Percentiles rank a stretch among this genome's conserved stretches.
These are phyloP conservation scores for Aquilaria yunnanensis DNA, from an alignment of 345 rosid genomes.

Conservation along the genomic window DNA sequence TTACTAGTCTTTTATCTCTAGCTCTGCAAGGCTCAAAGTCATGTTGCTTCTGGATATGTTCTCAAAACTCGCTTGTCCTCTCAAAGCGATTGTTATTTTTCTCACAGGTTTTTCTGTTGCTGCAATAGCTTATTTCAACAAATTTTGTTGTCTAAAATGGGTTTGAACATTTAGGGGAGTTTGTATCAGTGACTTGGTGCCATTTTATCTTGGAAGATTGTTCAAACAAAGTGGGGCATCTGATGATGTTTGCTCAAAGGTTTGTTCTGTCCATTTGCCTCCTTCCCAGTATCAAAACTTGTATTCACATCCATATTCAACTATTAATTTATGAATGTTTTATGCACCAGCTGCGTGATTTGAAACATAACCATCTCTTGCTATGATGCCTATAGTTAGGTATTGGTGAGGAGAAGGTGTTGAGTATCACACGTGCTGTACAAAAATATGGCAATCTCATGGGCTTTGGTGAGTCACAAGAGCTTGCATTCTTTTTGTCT, in stretches of 20 bases:
- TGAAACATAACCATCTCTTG: background rate
- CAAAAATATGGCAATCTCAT: slow-evolving; percentile 73
- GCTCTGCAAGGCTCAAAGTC: background rate
- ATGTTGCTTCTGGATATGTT: background rate
- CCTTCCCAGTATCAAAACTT: background rate
- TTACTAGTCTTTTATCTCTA: background rate
- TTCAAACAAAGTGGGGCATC: slow-evolving; percentile 66
- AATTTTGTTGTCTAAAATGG: slow-evolving; percentile 1
- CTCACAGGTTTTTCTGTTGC: too few relatives aligned
- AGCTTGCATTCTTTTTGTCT: background rate
- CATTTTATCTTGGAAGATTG: slow-evolving; percentile 84
- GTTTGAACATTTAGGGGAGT: slow-evolving; percentile 57
- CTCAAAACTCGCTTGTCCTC: too few relatives aligned
- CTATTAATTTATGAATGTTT: background rate
- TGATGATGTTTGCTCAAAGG: slow-evolving; percentile 77
- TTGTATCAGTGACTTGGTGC: slow-evolving; percentile 89
- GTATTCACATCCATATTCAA: background rate
- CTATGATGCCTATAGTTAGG: slow-evolving; percentile 49
- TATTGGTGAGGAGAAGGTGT: slow-evolving; percentile 62
- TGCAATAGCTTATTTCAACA: too few relatives aligned
- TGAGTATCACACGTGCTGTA: slow-evolving; percentile 41
- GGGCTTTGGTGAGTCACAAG: slow-evolving; percentile 60
- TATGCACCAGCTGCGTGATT: slow-evolving; percentile 2
- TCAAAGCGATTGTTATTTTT: too few relatives aligned
- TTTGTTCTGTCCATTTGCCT: slow-evolving; percentile 26